Evolutionary conservation across 495 filamentous ascomycete genomes (phyloP), one percentile per base, ranked within the genome.

Genomic region (Podospora sp.): DNA sequence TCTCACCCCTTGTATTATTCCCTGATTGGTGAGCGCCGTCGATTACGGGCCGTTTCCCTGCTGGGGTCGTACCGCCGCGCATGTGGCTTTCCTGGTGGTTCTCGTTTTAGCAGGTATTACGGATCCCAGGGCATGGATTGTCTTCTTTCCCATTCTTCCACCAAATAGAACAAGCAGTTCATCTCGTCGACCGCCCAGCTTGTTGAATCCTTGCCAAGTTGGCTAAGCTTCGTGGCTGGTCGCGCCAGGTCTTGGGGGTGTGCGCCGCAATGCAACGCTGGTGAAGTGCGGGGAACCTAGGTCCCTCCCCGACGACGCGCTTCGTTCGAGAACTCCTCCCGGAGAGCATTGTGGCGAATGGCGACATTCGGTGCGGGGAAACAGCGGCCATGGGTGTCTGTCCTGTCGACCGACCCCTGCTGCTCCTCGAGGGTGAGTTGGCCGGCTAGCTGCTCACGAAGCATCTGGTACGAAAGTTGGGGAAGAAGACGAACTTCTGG

Each of bases 111-210:
- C 33, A 36, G 5, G 33, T 6, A 36, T 12, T 5, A 36, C 12
- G 33, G 33, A 5, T 12, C 12, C 33, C 6, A 36, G 33, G 12
- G 33, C 33, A 36, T 5, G 33, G 33, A 36, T 36, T 36, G 33
- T 46, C 57, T 50, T 24, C 64, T 53, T 24, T 46, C 51, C 12
- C 33, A 62, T 67, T 69, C 67, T 69, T 69, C 68, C 68, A 69
- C 68, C 68, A 69, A 69, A 63, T 20, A 20, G 26, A n/a, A 35
- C 18, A 36, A n/a, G 58, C 26, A 9, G 27, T 36, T 29, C 40
- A 11, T 46, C 29, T 7, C 20, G 5, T 24, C 33, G 40, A 46
- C 40, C 40, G 40, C 40, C 40, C 5, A 18, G 40, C 11, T 46
- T 46, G 36, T 2, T 18, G 21, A 40, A 24, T 22, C 33, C 27